Evolutionary conservation across 2,329 filamentous ascomycete species (phyloP), one percentile per base, ranked within the genome.

Genomic region (Atkinsonella hypoxylon): DNA sequence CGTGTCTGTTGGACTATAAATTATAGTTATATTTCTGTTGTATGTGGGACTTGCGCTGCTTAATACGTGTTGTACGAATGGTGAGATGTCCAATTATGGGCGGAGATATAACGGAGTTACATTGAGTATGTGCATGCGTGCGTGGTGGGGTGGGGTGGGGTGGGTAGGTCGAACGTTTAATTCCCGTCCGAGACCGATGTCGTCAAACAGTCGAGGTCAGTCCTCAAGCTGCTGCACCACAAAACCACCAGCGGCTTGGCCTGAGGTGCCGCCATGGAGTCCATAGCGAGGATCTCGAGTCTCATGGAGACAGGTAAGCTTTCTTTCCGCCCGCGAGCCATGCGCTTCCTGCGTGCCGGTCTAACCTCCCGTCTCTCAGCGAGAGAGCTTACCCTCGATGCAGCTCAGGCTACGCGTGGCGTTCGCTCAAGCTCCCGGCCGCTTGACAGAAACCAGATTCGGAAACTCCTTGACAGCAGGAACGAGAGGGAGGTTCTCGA

Each of bases 341-440:
- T n/a, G 26, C 26, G 26, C 26, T 5, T 26, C 26, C 26, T 26
- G 26, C 26, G 26, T 26, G 31, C 10, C 39, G 13, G 39, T n/a
- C 47, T 49, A 49, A 49, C 18, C 42, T 17, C 12, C 22, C 8
- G 47, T 17, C 47, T 48, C 49, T 43, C 71, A 95, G 93, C 93
- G 65, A 86, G 93, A 70, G 93, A 97, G 71, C 83, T 98, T 64
- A 98, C 93, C 51, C 82, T 98, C 70, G 93, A 98, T 78, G 93
- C 93, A 58, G 91, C 93, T 61, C 88, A 90, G 68, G 88, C 89
- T 60, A 89, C 90, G 59, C 81, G 88, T 62, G 78, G 73, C 64
- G 75, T 77, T 54, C 75, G 81, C 53, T 75, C 76, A 58, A 74
- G 81, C 36, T 75, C 79, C 22, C 80, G 81, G 49, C 79, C 82